A percentile compares a stretch with the other conserved stretches of the same genome.
phyloP scores from a whole-genome alignment of 1,284 basidiomycete genomes.

The Takashimella koratensis region DNA sequence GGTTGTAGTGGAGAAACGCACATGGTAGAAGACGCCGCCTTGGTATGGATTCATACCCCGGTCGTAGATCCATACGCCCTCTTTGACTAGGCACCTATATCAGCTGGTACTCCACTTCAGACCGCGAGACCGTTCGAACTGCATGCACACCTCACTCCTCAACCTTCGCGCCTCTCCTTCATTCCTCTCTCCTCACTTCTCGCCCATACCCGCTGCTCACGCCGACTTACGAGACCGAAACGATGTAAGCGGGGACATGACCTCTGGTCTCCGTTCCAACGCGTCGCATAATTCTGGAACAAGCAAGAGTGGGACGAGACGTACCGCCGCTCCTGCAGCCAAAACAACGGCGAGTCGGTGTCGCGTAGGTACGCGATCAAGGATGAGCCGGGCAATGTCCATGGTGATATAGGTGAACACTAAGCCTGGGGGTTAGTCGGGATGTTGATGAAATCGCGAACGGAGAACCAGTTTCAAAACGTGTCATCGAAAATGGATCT shows the following conservation, averaged over 20 bases:
- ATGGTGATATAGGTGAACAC: too few species aligned
- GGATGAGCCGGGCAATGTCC: background rate
- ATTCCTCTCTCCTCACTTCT: too few species aligned
- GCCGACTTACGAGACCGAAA: slow-evolving; percentile 50
- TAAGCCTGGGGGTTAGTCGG: too few species aligned
- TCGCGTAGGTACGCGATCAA: background rate
- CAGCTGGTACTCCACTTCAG: slow-evolving; percentile 1
- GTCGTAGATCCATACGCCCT: slow-evolving; percentile 73
- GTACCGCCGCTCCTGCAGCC: slow-evolving; percentile 6
- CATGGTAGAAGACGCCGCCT: slow-evolving; percentile 78
- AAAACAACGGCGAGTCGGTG: background rate
- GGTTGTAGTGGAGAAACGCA: slow-evolving; percentile 54
- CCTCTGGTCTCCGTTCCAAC: slow-evolving; percentile 58
- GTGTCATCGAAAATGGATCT: too few species aligned
- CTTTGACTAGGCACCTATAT: slow-evolving; percentile 60
- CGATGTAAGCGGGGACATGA: slow-evolving; percentile 77
- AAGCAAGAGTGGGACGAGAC: slow-evolving; percentile 42
- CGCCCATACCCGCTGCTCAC: slow-evolving; percentile 7
- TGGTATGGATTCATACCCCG: slow-evolving; percentile 76
- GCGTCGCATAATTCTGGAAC: slow-evolving; percentile 33
- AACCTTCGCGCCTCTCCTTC: too few species aligned
- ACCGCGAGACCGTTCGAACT: too few species aligned
- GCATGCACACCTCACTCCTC: too few species aligned
- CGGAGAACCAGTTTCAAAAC: too few species aligned
- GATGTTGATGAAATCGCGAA: too few species aligned